These are phyloP conservation scores for Sarocladiaceae sp. DNA, from an alignment of 2,329 filamentous ascomycete genomes.

Conservation along the genomic window DNA sequence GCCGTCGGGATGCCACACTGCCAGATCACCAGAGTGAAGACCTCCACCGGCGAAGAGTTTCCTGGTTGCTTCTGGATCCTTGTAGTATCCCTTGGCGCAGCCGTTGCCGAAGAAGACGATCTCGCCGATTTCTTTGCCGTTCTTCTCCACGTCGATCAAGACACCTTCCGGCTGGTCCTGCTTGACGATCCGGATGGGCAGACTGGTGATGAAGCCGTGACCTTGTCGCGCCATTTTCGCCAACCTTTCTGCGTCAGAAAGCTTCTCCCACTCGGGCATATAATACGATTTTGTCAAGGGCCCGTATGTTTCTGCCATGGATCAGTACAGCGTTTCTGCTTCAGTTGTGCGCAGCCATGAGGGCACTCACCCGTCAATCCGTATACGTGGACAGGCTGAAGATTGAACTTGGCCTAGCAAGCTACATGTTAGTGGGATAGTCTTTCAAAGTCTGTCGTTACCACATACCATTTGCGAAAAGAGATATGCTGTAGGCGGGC, in stretches of 20 bases:
- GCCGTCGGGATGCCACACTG: constrained; percentile 89
- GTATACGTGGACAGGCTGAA: constrained; percentile 90
- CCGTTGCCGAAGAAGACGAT: constrained; percentile 88
- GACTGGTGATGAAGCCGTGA: constrained; percentile 80
- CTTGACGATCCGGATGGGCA: constrained; percentile 80
- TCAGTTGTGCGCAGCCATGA: background rate
- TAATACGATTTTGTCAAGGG: constrained; percentile 93
- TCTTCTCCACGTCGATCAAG: constrained; percentile 40
- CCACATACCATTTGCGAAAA: constrained; percentile 81
- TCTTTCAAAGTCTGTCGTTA: background rate
- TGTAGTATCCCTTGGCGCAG: constrained; percentile 87
- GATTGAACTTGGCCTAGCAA: constrained; percentile 58
- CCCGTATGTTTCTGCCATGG: constrained; percentile 83
- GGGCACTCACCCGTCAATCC: constrained; percentile 53
- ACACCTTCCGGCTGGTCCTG: constrained; percentile 63
- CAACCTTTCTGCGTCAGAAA: constrained; percentile 75
- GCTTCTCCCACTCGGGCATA: constrained; percentile 76
- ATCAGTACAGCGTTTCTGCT: background rate
- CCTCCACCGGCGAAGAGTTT: constrained; percentile 87
- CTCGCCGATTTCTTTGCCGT: constrained; percentile 48
- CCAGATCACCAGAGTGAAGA: constrained; percentile 85
- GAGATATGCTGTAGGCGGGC: constrained; percentile 81
- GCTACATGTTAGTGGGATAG: background rate
- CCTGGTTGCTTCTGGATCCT: constrained; percentile 77
- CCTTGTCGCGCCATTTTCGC: constrained; percentile 90